A percentile compares a stretch with the other conserved stretches of the same genome.
Evolutionary conservation across 2,329 filamentous ascomycete species (phyloP).

Genomic region (Aureobasidium melanogenum): DNA sequence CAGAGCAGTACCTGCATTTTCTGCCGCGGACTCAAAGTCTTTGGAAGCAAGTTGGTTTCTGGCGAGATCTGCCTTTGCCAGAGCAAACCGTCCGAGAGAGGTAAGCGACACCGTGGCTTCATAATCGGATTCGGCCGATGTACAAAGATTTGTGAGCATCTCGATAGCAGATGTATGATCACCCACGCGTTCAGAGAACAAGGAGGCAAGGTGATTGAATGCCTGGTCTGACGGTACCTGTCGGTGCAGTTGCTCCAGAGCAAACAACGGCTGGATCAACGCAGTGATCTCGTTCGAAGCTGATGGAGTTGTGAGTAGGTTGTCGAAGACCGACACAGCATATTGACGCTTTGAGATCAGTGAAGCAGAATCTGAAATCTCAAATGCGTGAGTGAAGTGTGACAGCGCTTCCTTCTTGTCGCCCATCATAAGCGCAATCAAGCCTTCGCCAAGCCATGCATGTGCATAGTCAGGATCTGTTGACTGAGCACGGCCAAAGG

Average conservation of each 20-base stretch:
- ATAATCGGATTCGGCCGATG: constrained; percentile 67
- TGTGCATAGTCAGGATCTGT: constrained; percentile 88
- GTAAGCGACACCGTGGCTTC: constrained; percentile 70
- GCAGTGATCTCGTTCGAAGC: constrained; percentile 44
- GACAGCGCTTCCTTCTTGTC: constrained; percentile 68
- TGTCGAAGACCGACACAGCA: constrained; percentile 71
- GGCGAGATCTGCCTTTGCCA: constrained; percentile 79
- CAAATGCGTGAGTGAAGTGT: constrained; percentile 89
- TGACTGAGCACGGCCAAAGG: constrained; percentile 85
- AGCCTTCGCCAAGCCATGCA: constrained; percentile 88
- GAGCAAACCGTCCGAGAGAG: constrained; percentile 65
- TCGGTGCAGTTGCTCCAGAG: constrained; percentile 68
- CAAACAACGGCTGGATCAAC: constrained; percentile 81
- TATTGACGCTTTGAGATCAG: constrained; percentile 70
- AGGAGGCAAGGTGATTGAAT: constrained; percentile 66
- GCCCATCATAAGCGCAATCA: constrained; percentile 69
- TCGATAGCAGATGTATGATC: constrained; percentile 57
- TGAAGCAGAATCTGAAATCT: constrained; percentile 74
- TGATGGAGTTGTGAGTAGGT: constrained; percentile 53
- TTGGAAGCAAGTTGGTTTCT: constrained; percentile 67
- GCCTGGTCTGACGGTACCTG: constrained; percentile 63
- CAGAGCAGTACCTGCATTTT: constrained; percentile 72
- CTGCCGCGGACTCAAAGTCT: constrained; percentile 59
- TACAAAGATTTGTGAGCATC: constrained; percentile 58
- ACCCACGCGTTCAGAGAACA: constrained; percentile 73